Conservation (phyloP, 345 rosid genomes). For the Aquilaria malaccensis region DNA sequence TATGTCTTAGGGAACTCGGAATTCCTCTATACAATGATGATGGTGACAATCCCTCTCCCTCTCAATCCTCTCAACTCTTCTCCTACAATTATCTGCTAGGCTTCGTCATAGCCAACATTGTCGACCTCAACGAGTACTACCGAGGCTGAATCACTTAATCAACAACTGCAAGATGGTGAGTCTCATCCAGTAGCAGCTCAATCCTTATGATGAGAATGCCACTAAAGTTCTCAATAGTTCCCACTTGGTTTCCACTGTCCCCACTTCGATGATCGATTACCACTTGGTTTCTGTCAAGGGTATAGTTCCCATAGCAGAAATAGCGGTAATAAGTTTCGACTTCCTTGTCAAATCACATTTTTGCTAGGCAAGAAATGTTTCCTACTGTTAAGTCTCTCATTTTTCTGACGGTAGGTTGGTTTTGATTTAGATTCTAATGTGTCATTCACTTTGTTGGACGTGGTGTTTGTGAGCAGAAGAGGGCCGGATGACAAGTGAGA, state of each 20-base stretch:
- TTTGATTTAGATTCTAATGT: slow-evolving; percentile 33
- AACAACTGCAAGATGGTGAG: slow-evolving; percentile 73
- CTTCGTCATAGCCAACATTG: slow-evolving; percentile 62
- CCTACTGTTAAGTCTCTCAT: slow-evolving; percentile 20
- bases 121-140: slow-evolving; percentile 49
- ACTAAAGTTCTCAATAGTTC: slow-evolving; percentile 67
- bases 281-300: slow-evolving; percentile 47
- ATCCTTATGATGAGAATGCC: slow-evolving; percentile 52
- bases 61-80: slow-evolving; percentile 20
- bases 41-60: not conserved
- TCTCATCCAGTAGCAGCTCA: slow-evolving; percentile 63
- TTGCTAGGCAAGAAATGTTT: slow-evolving; percentile 36
- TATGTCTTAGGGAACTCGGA: no score
- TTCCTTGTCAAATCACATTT: slow-evolving; percentile 62
- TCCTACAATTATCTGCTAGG: slow-evolving; percentile 51
- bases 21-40: slow-evolving; percentile 1
- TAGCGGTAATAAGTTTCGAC: slow-evolving; percentile 29
- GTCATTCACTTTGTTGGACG: slow-evolving; percentile 54
- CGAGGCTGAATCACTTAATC: slow-evolving; percentile 34
- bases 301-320: slow-evolving; percentile 54
- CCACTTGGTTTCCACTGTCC: slow-evolving; percentile 53
- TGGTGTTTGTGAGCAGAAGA: slow-evolving; percentile 50
- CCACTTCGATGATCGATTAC: slow-evolving; percentile 63
- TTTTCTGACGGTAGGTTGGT: slow-evolving; percentile 43
- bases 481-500: slow-evolving; percentile 22